Evolutionary conservation across 352 stramenopile genomes (phyloP), one percentile per base, ranked within the genome.

Genomic region (Phytophthora tentaculata): DNA sequence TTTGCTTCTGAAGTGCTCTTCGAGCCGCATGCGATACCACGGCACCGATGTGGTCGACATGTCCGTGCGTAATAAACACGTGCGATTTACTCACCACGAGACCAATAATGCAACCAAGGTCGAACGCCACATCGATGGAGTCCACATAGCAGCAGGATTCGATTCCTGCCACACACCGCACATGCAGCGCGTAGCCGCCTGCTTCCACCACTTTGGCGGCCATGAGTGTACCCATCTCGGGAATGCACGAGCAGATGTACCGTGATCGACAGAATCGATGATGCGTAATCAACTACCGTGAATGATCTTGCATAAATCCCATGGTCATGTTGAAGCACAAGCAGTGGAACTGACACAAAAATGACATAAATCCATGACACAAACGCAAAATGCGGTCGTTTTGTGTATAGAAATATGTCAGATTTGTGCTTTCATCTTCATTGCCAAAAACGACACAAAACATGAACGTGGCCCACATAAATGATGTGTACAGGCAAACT

Each of bases 21-120:
- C 81, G 84, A 14, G 77, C 83, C 16, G 86, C 88, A 68, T 96
- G 88, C 0, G 68, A 58, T 37, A 83, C 76, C 32, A 96, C 67
- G 0, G 80, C 81, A 5, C 77, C 67, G 56, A 97, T 86, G 76
- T 97, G 89, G 69, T 97, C 89, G 13, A 86, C 63, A 74, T 97
- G 89, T 48, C 89, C 89, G 53, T 97, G 89, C 22, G 89, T 94
- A 69, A 97, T 90, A 73, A 97, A 96, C 19, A 97, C 79, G 57
- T 94, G 73, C 17, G 78, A 76, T 67, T 93, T 94, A 64, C 49
- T 83, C 22, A 71, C 74, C 24, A 81, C 75, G 14, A 74, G 74
- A 12, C 68, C 71, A 24, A 82, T 69, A 50, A 83, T 75, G 55
- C 79, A 82, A 47, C 88, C 88, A 39, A 94, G 80, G 56, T 96